These are phyloP conservation scores for Adansonia grandidieri DNA, from an alignment of 441 rosid genomes.

Conservation along the genomic window DNA sequence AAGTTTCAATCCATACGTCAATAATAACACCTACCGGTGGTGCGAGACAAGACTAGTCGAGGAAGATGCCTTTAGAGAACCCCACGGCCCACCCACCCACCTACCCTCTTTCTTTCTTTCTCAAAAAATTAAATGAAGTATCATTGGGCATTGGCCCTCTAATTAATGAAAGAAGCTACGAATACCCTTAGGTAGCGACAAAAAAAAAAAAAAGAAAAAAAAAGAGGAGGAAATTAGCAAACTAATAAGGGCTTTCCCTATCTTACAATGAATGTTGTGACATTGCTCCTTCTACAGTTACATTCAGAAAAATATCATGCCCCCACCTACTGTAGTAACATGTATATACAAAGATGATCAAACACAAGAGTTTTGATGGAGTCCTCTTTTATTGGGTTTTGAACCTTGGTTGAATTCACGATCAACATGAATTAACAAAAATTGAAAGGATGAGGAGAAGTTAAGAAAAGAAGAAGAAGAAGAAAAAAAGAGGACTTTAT, in stretches of 20 bases:
- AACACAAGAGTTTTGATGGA: background rate
- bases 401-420: background rate
- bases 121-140: slow-evolving; percentile 3
- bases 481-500: background rate
- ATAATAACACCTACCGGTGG: slow-evolving; percentile 9
- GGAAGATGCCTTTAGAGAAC: slow-evolving; percentile 19
- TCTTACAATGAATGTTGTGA: background rate
- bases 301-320: background rate
- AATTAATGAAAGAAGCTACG: background rate
- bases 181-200: background rate
- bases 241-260: background rate
- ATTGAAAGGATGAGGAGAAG: too few species aligned
- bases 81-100: background rate
- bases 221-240: slow-evolving; percentile 4
- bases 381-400: background rate
- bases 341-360: background rate
- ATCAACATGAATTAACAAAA: background rate
- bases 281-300: background rate
- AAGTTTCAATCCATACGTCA: slow-evolving; percentile 20
- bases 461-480: background rate
- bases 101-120: background rate
- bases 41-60: slow-evolving; percentile 32
- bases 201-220: background rate
- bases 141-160: background rate
- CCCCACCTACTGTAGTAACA: background rate